These are phyloP conservation scores for Termitomyces sp. DNA, from an alignment of 768 basidiomycete species.

Conservation along the genomic window DNA sequence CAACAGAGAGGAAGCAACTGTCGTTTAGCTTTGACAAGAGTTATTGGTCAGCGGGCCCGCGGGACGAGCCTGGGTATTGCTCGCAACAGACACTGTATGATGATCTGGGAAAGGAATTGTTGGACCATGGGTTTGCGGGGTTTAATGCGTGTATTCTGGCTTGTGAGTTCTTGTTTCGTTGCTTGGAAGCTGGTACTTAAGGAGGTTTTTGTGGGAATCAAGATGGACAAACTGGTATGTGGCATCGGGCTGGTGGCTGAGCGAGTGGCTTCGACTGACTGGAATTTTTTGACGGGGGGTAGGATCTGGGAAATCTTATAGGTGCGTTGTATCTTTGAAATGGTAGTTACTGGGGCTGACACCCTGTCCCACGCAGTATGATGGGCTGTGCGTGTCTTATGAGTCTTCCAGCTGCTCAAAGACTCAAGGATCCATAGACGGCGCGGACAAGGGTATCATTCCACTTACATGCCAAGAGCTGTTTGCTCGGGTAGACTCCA, in stretches of 20 bases:
- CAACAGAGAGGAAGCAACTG: constrained; percentile 88
- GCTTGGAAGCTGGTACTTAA: background rate
- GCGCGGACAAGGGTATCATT: constrained; percentile 95
- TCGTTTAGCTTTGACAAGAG: constrained; percentile 95
- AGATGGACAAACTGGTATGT: constrained; percentile 86
- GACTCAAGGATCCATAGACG: constrained; percentile 54
- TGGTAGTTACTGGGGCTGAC: background rate
- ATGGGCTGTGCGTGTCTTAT: constrained; percentile 79
- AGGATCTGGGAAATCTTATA: constrained; percentile 94
- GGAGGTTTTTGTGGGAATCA: constrained; percentile 6
- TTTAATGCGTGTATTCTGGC: constrained; percentile 99
- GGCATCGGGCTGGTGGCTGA: constrained; percentile 1
- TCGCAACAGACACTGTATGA: constrained; percentile 94
- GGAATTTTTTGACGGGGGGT: background rate
- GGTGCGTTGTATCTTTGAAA: constrained; percentile 46
- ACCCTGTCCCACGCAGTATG: constrained; percentile 57
- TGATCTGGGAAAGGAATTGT: constrained; percentile 89
- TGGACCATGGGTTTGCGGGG: constrained; percentile 94
- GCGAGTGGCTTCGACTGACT: constrained; percentile 1
- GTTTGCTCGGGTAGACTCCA: constrained; percentile 76
- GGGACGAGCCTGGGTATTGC: constrained; percentile 89
- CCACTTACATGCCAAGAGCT: constrained; percentile 93
- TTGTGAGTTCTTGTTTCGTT: constrained; percentile 60
- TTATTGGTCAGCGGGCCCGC: constrained; percentile 92
- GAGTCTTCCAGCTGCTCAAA: background rate